A percentile compares a stretch with the other conserved stretches of the same genome.
phyloP scores from a whole-genome alignment of 2,329 filamentous ascomycete genomes.

The Penicillium sclerotiorum region DNA sequence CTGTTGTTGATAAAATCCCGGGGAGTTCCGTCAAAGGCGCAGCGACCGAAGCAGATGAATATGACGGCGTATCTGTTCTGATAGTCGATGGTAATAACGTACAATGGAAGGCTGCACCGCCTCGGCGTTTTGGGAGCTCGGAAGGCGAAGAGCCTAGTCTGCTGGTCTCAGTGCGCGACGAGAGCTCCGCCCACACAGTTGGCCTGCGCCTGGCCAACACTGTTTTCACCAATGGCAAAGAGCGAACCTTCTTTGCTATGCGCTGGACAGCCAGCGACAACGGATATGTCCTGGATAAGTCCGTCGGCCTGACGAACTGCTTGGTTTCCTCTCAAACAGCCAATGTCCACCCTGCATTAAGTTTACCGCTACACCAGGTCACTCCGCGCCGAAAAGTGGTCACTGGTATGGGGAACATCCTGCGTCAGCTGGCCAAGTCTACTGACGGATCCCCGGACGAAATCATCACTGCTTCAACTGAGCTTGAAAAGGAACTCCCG shows the following conservation, averaged over 20 bases:
- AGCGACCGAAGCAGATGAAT: conserved; percentile 16
- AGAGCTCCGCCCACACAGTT: conserved; percentile 31
- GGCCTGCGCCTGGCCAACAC: conserved; percentile 47
- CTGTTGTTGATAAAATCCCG: conserved; percentile 42
- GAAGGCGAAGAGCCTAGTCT: conserved; percentile 37
- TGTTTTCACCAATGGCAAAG: conserved; percentile 45
- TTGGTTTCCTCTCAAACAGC: conserved; percentile 24
- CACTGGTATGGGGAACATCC: conserved; percentile 47
- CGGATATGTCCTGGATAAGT: conserved; percentile 28
- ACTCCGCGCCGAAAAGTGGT: conserved; percentile 41
- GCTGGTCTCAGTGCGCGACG: conserved; percentile 28
- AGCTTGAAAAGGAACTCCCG: conserved; percentile 45
- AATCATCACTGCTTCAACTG: conserved; percentile 43
- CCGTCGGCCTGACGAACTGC: conserved; percentile 36
- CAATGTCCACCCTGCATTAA: conserved; percentile 22
- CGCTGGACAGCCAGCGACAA: conserved; percentile 34
- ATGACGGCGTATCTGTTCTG: conserved; percentile 41
- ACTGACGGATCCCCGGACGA: conserved; percentile 28
- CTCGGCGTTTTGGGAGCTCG: conserved; percentile 32
- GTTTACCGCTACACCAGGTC: conserved; percentile 40
- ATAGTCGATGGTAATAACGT: conserved; percentile 28
- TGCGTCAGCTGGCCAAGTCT: conserved; percentile 43
- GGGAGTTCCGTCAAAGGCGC: conserved; percentile 3
- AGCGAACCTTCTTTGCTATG: conserved; percentile 42
- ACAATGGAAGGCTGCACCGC: conserved; percentile 31